Conservation (phyloP, 106 monocot genomes). For the Dendrobium huoshanense region DNA sequence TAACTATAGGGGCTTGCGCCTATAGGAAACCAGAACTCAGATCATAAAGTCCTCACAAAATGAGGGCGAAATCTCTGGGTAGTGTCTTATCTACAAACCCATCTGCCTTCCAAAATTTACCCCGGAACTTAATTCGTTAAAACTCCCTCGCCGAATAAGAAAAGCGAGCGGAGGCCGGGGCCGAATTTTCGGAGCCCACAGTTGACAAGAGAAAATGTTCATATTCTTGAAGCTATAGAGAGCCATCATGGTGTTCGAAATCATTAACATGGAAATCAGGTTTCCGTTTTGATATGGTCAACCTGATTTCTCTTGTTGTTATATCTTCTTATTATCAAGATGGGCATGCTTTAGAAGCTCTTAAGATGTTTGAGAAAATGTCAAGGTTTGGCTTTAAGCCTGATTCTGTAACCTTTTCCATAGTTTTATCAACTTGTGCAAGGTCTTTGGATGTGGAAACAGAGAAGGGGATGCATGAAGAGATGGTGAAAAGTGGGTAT, state of each 20-base stretch:
- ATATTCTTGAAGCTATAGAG: slow-evolving; percentile 83
- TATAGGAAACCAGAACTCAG: no score
- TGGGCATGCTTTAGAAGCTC: slow-evolving; percentile 38
- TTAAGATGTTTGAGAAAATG: slow-evolving; percentile 47
- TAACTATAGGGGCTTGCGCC: no score
- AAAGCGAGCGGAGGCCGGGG: no score
- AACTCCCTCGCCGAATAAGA: no score
- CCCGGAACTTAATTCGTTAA: no score
- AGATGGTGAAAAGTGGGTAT: slow-evolving; percentile 22
- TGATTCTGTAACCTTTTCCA: slow-evolving; percentile 43
- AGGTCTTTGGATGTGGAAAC: slow-evolving; percentile 32
- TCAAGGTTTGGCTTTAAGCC: slow-evolving; percentile 35
- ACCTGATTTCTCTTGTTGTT: slow-evolving; percentile 46
- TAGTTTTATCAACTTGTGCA: slow-evolving; percentile 55
- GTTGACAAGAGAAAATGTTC: slow-evolving; percentile 89
- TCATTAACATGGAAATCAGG: slow-evolving; percentile 87
- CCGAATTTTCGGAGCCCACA: no score
- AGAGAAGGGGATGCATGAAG: slow-evolving; percentile 48
- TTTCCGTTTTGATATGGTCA: slow-evolving; percentile 31
- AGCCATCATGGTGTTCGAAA: slow-evolving; percentile 57
- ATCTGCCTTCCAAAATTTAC: no score
- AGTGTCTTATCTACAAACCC: no score
- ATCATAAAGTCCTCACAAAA: no score
- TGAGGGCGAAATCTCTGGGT: no score
- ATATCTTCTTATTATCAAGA: slow-evolving; percentile 70